phyloP scores from a whole-genome alignment of 257 asterid genomes.

The Fraxinus anomala region DNA sequence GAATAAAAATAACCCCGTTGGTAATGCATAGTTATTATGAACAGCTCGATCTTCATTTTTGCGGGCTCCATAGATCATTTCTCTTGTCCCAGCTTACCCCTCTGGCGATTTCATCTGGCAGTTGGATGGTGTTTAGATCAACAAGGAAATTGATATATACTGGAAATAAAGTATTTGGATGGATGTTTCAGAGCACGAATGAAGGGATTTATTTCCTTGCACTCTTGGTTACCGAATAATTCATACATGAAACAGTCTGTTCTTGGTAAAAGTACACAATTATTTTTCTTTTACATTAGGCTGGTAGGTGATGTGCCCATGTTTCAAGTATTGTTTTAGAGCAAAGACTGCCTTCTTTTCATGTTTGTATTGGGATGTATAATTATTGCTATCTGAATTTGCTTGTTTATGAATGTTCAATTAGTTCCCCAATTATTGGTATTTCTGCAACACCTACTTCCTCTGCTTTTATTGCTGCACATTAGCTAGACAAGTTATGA shows the following conservation, averaged over 20 bases:
- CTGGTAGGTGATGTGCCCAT: constrained; percentile 12
- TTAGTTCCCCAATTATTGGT: not conserved
- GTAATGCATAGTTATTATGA: constrained; percentile 34
- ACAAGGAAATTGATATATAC: constrained; percentile 19
- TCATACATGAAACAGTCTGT: constrained; percentile 8
- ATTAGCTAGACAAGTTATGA: not conserved
- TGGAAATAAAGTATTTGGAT: constrained; percentile 7
- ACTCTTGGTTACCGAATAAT: constrained; percentile 18
- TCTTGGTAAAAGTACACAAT: constrained; percentile 1
- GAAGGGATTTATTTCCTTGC: not conserved
- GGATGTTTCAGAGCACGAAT: not conserved
- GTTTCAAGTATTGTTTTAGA: constrained; percentile 2
- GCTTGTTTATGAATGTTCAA: not conserved
- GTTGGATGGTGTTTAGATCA: not conserved
- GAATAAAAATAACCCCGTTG: constrained; percentile 67
- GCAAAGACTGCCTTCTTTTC: constrained; percentile 4
- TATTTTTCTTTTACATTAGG: constrained; percentile 3
- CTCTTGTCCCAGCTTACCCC: not conserved
- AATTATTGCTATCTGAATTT: constrained; percentile 6
- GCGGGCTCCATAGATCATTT: not conserved
- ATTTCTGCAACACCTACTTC: constrained; percentile 63
- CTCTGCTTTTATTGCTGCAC: constrained; percentile 57
- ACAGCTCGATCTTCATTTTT: constrained; percentile 4
- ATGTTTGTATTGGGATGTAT: constrained; percentile 21
- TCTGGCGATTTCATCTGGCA: not conserved